These are phyloP conservation scores for Agarophyton chilense DNA, from an alignment of 23 red algal genomes.

Conservation along the genomic window DNA sequence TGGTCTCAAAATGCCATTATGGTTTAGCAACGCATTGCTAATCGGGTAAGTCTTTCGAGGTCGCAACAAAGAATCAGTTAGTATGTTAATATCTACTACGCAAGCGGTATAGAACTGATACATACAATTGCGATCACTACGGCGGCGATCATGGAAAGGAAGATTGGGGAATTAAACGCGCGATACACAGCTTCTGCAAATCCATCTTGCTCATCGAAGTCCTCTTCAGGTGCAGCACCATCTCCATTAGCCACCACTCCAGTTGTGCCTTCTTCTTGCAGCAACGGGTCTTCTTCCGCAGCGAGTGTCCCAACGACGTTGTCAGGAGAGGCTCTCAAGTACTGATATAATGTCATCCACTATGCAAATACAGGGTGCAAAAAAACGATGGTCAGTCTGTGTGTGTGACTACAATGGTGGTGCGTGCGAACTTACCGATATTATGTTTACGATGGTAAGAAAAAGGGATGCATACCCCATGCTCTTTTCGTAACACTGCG, in stretches of 20 bases:
- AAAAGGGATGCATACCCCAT: slow-evolving; percentile 50
- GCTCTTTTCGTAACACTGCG: slow-evolving; percentile 29
- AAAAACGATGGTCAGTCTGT: not conserved
- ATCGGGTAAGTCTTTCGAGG: not conserved
- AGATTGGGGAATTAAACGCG: slow-evolving; percentile 9
- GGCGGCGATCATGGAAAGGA: slow-evolving; percentile 24
- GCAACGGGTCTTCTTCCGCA: not conserved
- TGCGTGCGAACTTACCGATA: slow-evolving; percentile 28
- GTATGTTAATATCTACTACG: not conserved
- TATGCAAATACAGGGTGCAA: not conserved
- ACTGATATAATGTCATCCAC: slow-evolving; percentile 15
- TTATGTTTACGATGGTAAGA: slow-evolving; percentile 36
- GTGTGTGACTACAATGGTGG: not conserved
- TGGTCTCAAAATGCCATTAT: slow-evolving; percentile 18
- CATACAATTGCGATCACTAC: slow-evolving; percentile 10
- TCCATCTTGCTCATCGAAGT: not conserved
- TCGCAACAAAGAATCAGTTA: not conserved
- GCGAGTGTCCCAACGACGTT: not conserved
- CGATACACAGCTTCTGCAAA: not conserved
- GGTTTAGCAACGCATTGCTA: slow-evolving; percentile 7
- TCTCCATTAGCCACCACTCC: too few species aligned
- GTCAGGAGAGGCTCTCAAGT: not conserved
- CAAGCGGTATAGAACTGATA: not conserved
- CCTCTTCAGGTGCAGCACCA: not conserved
- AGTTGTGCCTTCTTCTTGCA: not conserved